phyloP scores from a whole-genome alignment of 108 stramenopile genomes.

The Conticribra weissflogii region DNA sequence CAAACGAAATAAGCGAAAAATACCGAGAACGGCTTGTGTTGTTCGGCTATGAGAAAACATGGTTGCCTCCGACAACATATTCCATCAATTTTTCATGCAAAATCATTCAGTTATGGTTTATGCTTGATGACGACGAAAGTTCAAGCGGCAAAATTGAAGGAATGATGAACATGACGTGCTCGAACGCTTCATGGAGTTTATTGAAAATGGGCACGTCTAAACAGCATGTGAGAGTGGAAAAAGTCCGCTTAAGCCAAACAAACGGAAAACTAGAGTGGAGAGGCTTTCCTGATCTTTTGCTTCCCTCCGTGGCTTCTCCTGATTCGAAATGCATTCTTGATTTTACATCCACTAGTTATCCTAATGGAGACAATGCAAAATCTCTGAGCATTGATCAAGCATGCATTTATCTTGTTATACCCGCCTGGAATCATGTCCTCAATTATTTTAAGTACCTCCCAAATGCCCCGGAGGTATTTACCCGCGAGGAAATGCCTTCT shows the following conservation, averaged over 20 bases:
- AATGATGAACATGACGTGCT: constrained; percentile 9
- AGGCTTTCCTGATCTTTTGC: constrained; percentile 25
- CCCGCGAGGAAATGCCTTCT: constrained; percentile 36
- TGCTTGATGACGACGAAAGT: constrained; percentile 52
- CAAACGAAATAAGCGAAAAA: constrained; percentile 26
- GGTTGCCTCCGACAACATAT: constrained; percentile 75
- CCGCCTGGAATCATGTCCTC: constrained; percentile 53
- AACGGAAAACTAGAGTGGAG: constrained; percentile 18
- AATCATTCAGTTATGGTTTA: constrained; percentile 31
- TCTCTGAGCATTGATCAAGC: constrained; percentile 57
- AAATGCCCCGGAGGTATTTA: constrained; percentile 45
- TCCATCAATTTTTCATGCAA: constrained; percentile 59
- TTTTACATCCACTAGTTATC: constrained; percentile 58
- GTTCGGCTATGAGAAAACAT: constrained; percentile 82
- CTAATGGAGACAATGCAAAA: constrained; percentile 58
- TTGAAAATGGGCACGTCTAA: constrained; percentile 24
- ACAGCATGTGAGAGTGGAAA: constrained; percentile 11
- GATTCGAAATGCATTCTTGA: constrained; percentile 7
- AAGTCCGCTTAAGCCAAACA: constrained; percentile 15
- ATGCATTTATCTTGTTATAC: constrained; percentile 59
- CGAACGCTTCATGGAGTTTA: constrained; percentile 15
- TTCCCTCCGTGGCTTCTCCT: constrained; percentile 9
- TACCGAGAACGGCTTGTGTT: constrained; percentile 49
- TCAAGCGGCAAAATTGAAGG: constrained; percentile 3
- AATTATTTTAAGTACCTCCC: constrained; percentile 61